Percentiles rank a stretch among this genome's conserved stretches.
phyloP scores from a whole-genome alignment of 2,329 filamentous ascomycete species.

The Pyricularia pennisetigena region DNA sequence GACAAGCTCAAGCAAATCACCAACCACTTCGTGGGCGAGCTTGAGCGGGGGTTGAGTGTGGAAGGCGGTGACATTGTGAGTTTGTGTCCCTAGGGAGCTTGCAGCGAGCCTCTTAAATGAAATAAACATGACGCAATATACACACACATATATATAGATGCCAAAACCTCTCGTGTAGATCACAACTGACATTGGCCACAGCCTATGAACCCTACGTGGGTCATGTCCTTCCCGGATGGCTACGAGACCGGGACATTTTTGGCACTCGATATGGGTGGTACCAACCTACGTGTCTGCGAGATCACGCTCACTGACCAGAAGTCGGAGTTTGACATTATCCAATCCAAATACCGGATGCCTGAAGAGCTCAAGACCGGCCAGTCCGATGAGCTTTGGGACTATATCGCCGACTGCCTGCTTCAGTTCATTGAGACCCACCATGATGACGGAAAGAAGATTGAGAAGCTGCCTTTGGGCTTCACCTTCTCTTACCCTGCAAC shows the following conservation, averaged over 20 bases:
- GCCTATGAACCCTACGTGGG: slow-evolving; percentile 98
- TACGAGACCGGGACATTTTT: slow-evolving; percentile 81
- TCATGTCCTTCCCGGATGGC: slow-evolving; percentile 80
- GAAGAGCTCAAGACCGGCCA: slow-evolving; percentile 82
- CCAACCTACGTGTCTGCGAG: slow-evolving; percentile 89
- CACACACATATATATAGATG: neutral
- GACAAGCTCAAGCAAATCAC: slow-evolving; percentile 84
- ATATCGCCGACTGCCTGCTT: slow-evolving; percentile 84
- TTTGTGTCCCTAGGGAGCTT: slow-evolving; percentile 12
- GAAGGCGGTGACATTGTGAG: slow-evolving; percentile 89
- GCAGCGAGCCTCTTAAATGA: neutral
- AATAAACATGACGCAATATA: neutral
- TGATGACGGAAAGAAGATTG: slow-evolving; percentile 49
- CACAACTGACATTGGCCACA: slow-evolving; percentile 22
- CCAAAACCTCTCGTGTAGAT: neutral
- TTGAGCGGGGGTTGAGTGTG: slow-evolving; percentile 76
- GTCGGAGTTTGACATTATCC: slow-evolving; percentile 87
- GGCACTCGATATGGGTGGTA: slow-evolving; percentile 91
- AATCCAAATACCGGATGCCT: slow-evolving; percentile 93
- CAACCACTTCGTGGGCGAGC: slow-evolving; percentile 78
- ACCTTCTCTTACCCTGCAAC: slow-evolving; percentile 95
- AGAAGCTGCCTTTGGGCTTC: slow-evolving; percentile 73
- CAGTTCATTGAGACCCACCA: slow-evolving; percentile 87
- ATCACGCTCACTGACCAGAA: slow-evolving; percentile 80
- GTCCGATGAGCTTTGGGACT: slow-evolving; percentile 84